phyloP scores from a whole-genome alignment of 2,329 filamentous ascomycete genomes.

The Chaetomium sp. region DNA sequence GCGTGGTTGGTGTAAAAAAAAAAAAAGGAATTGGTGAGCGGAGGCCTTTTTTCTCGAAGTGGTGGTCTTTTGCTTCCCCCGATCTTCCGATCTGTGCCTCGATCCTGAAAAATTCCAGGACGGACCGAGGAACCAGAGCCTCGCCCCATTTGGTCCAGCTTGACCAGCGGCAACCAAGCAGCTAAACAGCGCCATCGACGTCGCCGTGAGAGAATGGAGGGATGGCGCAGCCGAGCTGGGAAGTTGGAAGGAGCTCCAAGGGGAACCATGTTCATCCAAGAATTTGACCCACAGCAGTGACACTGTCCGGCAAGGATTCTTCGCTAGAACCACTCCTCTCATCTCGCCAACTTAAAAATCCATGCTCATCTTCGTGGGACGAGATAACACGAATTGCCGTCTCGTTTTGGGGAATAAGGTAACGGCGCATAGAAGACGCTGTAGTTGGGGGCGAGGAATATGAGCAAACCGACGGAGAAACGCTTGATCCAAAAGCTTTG shows the following conservation, averaged over 20 bases:
- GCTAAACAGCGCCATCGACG: conserved; percentile 14
- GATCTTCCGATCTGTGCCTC: too few relatives aligned
- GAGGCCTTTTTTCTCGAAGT: not conserved
- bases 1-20: too few relatives aligned
- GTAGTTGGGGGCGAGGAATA: too few relatives aligned
- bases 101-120: too few relatives aligned
- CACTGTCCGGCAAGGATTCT: conserved; percentile 4
- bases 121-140: conserved; percentile 1
- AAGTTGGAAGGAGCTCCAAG: conserved; percentile 14
- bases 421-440: too few relatives aligned
- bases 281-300: conserved; percentile 9
- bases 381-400: not conserved
- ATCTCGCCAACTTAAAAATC: conserved; percentile 11
- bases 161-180: too few relatives aligned
- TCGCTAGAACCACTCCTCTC: conserved; percentile 16
- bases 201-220: conserved; percentile 11
- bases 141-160: conserved; percentile 1
- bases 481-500: too few relatives aligned
- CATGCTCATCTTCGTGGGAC: not conserved
- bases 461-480: too few relatives aligned
- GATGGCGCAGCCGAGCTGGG: conserved; percentile 12
- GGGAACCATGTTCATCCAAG: conserved; percentile 8
- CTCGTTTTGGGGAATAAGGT: too few relatives aligned
- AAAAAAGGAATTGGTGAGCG: too few relatives aligned
- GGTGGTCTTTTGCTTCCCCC: too few relatives aligned